Evolutionary conservation across 768 basidiomycete genomes (phyloP).

Genomic region (Lactarius akahatsu): DNA sequence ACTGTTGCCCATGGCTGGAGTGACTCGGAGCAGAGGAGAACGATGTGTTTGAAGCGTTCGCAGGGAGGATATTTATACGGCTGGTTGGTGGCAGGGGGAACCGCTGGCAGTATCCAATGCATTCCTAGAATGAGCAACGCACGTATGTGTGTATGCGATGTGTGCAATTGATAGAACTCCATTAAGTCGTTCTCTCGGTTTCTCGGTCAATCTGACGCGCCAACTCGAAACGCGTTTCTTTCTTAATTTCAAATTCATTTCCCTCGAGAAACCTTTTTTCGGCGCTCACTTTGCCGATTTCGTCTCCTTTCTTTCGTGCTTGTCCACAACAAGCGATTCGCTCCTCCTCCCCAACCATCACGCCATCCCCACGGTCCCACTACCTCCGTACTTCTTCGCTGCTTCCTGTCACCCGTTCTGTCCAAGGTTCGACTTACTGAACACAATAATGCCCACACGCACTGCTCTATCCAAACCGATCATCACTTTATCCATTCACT

Average conservation of each 20-base stretch:
- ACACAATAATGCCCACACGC: neutral
- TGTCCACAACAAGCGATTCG: neutral
- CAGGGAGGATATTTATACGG: constrained; percentile 22
- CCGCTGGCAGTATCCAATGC: constrained; percentile 5
- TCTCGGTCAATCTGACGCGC: constrained; percentile 3
- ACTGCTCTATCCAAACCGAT: neutral
- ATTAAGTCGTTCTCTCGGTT: too few relatives aligned
- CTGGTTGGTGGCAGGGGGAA: constrained; percentile 9
- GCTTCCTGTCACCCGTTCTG: constrained; percentile 10
- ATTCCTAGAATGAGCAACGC: constrained; percentile 18
- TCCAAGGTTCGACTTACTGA: constrained; percentile 1
- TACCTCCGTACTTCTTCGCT: constrained; percentile 17
- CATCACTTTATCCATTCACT: neutral
- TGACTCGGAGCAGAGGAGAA: neutral
- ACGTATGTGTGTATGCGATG: constrained; percentile 3
- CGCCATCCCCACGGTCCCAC: constrained; percentile 3
- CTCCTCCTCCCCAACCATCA: neutral
- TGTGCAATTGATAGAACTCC: neutral
- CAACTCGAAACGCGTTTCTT: constrained; percentile 10
- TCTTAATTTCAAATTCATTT: constrained; percentile 18
- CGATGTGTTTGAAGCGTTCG: neutral
- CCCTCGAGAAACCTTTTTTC: neutral
- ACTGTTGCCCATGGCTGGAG: constrained; percentile 18
- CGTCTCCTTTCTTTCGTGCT: constrained; percentile 8
- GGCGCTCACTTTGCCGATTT: neutral